Percentiles rank a stretch among this genome's conserved stretches.
These are phyloP conservation scores for Rubroshorea leprosula DNA, from an alignment of 345 rosid species.

Conservation along the genomic window DNA sequence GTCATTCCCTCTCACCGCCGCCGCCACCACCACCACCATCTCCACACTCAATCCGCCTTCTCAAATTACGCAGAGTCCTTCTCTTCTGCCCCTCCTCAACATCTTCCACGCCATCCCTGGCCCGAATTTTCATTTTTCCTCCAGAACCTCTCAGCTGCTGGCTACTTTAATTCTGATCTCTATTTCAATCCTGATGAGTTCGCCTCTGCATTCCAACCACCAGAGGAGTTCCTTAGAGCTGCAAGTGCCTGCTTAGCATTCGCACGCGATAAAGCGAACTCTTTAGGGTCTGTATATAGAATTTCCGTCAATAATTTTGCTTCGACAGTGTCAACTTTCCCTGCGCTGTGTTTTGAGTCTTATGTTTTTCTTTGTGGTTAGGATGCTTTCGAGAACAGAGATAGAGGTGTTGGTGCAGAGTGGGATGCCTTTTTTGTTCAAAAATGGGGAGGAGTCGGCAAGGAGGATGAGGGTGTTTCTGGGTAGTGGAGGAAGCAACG, in stretches of 20 bases:
- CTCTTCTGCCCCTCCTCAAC: conserved; percentile 11
- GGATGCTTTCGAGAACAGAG: conserved; percentile 68
- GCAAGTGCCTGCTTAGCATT: conserved; percentile 59
- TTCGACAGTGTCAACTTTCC: not conserved
- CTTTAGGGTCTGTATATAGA: conserved; percentile 36
- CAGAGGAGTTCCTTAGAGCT: conserved; percentile 47
- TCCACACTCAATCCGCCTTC: conserved; percentile 25
- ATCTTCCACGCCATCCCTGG: conserved; percentile 20
- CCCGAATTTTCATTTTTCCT: conserved; percentile 43
- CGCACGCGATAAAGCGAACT: conserved; percentile 51
- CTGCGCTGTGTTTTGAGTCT: not conserved
- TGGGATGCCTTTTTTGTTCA: conserved; percentile 60
- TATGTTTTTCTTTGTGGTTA: conserved; percentile 14
- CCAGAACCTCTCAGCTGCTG: conserved; percentile 30
- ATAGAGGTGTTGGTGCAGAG: conserved; percentile 53
- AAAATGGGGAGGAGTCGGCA: conserved; percentile 45
- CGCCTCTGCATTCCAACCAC: conserved; percentile 27
- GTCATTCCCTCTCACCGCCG: conserved; percentile 5
- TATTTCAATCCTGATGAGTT: conserved; percentile 24
- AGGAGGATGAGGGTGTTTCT: conserved; percentile 56
- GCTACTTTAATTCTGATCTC: conserved; percentile 28
- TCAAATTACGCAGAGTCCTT: conserved; percentile 18
- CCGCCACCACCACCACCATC: conserved; percentile 11
- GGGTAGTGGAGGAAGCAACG: conserved; percentile 22
- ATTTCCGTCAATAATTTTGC: conserved; percentile 6